Evolutionary conservation across 164 flowering plant genomes (phyloP).

Genomic region (Liquidambar formosana): DNA sequence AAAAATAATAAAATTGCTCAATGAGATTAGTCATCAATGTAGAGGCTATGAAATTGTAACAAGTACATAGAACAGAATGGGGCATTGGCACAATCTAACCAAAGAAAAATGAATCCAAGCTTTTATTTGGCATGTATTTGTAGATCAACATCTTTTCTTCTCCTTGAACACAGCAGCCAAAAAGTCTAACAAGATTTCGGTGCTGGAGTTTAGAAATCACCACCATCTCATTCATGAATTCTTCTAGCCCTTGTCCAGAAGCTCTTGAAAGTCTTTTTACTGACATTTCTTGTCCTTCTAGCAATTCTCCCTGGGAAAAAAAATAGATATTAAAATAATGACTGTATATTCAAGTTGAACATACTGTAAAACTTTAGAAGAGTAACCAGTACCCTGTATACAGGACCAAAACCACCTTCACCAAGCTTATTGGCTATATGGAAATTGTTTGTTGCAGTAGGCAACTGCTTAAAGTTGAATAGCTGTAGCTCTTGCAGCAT

Average conservation of each 20-base stretch:
- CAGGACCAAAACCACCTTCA: conserved; percentile 38
- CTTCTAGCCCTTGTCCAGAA: conserved; percentile 27
- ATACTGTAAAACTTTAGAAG: no score
- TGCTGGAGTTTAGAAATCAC: conserved; percentile 15
- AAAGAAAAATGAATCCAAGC: conserved; percentile 29
- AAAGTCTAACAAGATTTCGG: no score
- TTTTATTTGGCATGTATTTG: conserved; percentile 33
- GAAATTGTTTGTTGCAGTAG: conserved; percentile 29
- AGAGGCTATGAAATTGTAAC: no score
- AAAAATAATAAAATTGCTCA: no score
- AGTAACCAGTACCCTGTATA: conserved; percentile 24
- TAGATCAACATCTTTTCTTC: conserved; percentile 36
- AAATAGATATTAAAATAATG: no score
- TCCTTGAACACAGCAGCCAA: conserved; percentile 10
- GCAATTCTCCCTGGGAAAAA: no score
- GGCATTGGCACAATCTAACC: conserved; percentile 14
- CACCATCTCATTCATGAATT: conserved; percentile 47
- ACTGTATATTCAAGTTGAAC: no score
- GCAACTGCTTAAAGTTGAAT: conserved; percentile 23
- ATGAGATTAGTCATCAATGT: no score
- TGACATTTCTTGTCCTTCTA: no score
- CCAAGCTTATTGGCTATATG: conserved; percentile 26
- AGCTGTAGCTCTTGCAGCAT: conserved; percentile 28
- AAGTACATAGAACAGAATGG: background rate
- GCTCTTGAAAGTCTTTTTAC: no score